Evolutionary conservation across 495 filamentous ascomycete genomes (phyloP).

Genomic region (Aspergillus leporis): DNA sequence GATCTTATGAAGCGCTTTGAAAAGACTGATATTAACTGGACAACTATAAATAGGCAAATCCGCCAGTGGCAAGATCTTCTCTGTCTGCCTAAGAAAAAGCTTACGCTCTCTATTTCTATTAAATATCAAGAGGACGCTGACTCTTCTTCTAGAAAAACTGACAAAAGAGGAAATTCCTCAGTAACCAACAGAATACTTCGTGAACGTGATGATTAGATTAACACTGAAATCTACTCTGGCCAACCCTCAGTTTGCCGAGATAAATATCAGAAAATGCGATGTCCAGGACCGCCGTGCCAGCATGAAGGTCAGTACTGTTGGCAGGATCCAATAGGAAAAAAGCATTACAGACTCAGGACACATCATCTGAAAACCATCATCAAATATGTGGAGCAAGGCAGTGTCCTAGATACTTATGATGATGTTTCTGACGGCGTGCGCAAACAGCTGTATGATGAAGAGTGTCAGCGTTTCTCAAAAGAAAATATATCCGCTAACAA

Average conservation of each 20-base stretch:
- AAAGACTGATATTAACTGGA: slow-evolving; percentile 21
- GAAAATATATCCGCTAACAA: not conserved
- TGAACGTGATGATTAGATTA: slow-evolving; percentile 6
- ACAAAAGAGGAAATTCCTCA: slow-evolving; percentile 7
- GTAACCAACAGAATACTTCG: slow-evolving; percentile 6
- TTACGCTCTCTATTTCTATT: slow-evolving; percentile 4
- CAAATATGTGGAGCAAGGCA: too few species aligned
- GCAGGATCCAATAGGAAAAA: slow-evolving; percentile 29
- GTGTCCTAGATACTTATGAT: too few species aligned
- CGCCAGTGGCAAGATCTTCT: slow-evolving; percentile 12
- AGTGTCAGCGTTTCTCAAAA: not conserved
- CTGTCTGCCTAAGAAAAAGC: slow-evolving; percentile 9
- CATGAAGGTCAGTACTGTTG: slow-evolving; percentile 28
- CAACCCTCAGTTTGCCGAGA: slow-evolving; percentile 21
- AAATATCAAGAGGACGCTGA: slow-evolving; percentile 6
- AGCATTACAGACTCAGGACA: too few species aligned
- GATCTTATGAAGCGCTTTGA: slow-evolving; percentile 26
- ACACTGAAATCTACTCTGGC: slow-evolving; percentile 1
- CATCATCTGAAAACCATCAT: too few species aligned
- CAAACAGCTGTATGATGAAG: too few species aligned
- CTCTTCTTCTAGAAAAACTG: not conserved
- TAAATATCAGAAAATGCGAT: slow-evolving; percentile 32
- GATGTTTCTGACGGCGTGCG: too few species aligned
- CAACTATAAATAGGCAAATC: slow-evolving; percentile 23
- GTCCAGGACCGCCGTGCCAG: slow-evolving; percentile 20